Base-by-base conservation (phyloP, 2,329 filamentous ascomycete species). In the Coniochaeta pulveracea region DNA sequence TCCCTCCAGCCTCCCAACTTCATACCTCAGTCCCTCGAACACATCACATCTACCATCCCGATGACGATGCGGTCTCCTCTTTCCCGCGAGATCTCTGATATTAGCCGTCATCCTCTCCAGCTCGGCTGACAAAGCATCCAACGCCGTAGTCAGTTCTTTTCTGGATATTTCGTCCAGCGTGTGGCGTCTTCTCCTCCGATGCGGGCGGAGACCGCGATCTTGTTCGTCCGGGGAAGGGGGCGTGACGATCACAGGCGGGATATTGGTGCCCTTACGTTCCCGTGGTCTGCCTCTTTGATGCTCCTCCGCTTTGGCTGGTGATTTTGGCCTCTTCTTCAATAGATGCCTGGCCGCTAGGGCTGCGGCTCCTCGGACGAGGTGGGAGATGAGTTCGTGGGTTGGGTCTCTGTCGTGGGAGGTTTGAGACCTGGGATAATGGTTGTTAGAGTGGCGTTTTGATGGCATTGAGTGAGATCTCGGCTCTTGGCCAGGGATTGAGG, bases 401-500 rank as follows among this genome's bases (percentile, higher is more conserved):
- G 28, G 28, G 18, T 31, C 28, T 17, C 22, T 19, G 28, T 19
- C 18, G 28, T 19, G 28, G 10, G 28, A 31, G 28, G 27, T 19
- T 17, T 10, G 12, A n/a, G 27, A 30, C 10, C 16, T 28, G 26
- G 26, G 21, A 9, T 12, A n/a, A 19, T 31, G 18, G 28, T 16
- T 21, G 28, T 19, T 17, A 5, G 17, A 12, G 17, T 17, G 5
- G 18, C 17, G 27, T 19, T 30, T 30, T 10, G 27, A 30, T 27
- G 26, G 28, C 28, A 31, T 31, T 15, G n/a, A n/a, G n/a, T n/a
- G n/a, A n/a, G n/a, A n/a, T 31, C 28, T 10, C 14, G n/a, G 28
- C 3, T 21, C 18, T 31, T 21, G 19, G 4, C 17, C 6, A 19
- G 3, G 19, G 28, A 16, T 3, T 17, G 22, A 16, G 28, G 6